Conservation (phyloP, 2,329 filamentous ascomycete genomes). For the Trichoderma breve region DNA sequence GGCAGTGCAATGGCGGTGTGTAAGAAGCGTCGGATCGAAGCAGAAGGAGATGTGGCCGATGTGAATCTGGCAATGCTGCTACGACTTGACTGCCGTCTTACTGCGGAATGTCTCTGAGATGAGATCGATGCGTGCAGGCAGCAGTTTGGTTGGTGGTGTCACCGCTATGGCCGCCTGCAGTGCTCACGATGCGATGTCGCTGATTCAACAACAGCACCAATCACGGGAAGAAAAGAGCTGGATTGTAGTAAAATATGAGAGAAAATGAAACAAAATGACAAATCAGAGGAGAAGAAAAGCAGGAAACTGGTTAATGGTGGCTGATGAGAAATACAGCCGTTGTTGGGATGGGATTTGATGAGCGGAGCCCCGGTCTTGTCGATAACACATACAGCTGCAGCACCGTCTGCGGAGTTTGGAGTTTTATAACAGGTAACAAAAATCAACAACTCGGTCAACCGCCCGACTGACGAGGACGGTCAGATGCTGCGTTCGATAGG, state of each 20-base stretch:
- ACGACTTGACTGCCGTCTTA: background rate
- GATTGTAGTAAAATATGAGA: background rate
- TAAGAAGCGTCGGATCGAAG: background rate
- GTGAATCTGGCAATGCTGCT: background rate
- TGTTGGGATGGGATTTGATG: background rate
- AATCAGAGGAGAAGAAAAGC: background rate
- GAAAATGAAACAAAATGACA: background rate
- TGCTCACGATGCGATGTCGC: background rate
- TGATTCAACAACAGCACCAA: background rate
- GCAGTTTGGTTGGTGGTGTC: slow-evolving; percentile 9
- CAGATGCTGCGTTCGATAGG: background rate
- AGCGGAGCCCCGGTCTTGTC: background rate
- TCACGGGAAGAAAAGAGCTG: background rate
- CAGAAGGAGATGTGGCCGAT: background rate
- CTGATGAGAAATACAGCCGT: background rate
- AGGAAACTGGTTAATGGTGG: background rate
- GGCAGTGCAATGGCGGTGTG: slow-evolving; percentile 8
- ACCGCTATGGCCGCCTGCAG: background rate
- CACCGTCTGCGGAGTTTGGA: background rate
- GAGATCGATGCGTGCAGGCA: background rate
- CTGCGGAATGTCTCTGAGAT: background rate
- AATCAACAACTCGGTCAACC: background rate
- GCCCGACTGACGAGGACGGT: background rate
- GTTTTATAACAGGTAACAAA: background rate
- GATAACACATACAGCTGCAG: background rate